Evolutionary conservation across 1,284 basidiomycete species (phyloP), one percentile per base, ranked within the genome.

Genomic region (Lentinula novae-zelandiae): DNA sequence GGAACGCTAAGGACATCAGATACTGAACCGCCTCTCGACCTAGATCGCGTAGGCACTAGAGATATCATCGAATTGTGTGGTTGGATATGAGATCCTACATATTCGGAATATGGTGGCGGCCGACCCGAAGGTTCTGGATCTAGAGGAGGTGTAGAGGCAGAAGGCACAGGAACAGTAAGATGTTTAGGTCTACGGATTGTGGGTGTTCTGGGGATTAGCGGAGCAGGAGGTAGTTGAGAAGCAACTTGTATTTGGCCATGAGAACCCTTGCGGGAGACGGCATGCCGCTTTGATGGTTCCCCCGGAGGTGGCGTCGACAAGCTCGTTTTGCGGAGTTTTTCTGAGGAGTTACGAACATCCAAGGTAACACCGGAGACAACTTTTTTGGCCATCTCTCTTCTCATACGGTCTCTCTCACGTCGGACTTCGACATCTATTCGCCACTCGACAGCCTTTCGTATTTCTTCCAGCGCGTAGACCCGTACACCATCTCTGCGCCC

Each of bases 381-480:
- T 64, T 82, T 85, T 70, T 87, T 90, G 34, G 81, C 78, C 60
- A 82, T 83, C 66, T 92, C 87, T 58, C 86, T 78, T 54, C 85
- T 81, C 34, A 76, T 75, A 31, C 84, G 82, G 53, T 93, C 90
- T 50, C 82, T 80, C 70, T 93, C 89, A 61, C 89, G 78, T 50
- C 84, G 81, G 60, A 87, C 72, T 70, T 93, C 91, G n/a, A 87
- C 81, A 5, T 93, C 90, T 64, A 93, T 83, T 13, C 91, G 81
- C 90, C 90, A 92, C 72, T 93, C 91, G 10, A 93, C 85, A 5
- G 86, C 88, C 68, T 87, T 89, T 71, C 86, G 88, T 20, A 93
- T 82, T 67, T 93, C 90, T 63, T 93, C 90, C 17, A 93, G 75
- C 12, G 91, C 90, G 71, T 93, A 93, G 27, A 93, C 91, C 46